Percentiles rank a stretch among this genome's conserved stretches.
phyloP scores from a whole-genome alignment of 345 rosid species.

The Eucalyptus erythrocorys region DNA sequence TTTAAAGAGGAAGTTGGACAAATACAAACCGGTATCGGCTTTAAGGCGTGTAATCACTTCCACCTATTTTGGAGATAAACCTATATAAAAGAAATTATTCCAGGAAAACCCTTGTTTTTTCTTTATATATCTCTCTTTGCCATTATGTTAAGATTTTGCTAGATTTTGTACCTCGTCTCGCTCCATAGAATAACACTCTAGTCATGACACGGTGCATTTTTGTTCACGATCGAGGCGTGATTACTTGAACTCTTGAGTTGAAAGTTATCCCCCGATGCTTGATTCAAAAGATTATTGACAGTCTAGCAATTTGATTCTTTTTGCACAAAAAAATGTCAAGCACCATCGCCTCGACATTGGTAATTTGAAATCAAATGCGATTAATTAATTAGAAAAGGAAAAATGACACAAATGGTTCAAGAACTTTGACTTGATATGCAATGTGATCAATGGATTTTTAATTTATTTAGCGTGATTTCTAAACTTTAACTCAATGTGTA shows the following conservation, averaged over 20 bases:
- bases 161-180: background rate
- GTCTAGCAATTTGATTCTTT: background rate
- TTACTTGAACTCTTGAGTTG: background rate
- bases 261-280: background rate
- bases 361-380: background rate
- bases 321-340: background rate
- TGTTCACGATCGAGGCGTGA: background rate
- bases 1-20: background rate
- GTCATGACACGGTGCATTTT: background rate
- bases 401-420: background rate
- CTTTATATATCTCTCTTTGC: background rate
- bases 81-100: background rate
- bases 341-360: background rate
- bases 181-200: background rate
- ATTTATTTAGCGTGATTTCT: background rate
- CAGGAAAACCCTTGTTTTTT: background rate
- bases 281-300: background rate
- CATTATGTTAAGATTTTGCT: background rate
- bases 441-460: no score
- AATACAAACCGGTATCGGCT: background rate
- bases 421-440: background rate
- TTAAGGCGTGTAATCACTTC: background rate
- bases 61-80: background rate
- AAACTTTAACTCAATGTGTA: no score
- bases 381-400: background rate